These are phyloP conservation scores for Suhomyces chickasaworum DNA, from an alignment of 1,139 yeast species.

Conservation along the genomic window DNA sequence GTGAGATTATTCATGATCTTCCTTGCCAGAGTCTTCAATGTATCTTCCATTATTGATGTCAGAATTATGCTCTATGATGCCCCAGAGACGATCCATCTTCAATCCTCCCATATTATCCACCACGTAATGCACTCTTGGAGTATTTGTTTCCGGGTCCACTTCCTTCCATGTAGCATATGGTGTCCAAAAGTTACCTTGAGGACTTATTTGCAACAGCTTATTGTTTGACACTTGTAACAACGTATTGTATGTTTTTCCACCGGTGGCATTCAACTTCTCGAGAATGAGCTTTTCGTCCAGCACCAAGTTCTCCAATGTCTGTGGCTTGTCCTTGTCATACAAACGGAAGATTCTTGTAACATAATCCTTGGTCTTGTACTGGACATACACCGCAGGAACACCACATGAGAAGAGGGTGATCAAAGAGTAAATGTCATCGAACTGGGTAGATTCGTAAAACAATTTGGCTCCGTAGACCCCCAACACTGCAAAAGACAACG, in stretches of 20 bases:
- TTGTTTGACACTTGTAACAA: conserved; percentile 53
- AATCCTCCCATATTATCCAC: conserved; percentile 78
- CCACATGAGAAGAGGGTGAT: conserved; percentile 41
- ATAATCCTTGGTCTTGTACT: conserved; percentile 63
- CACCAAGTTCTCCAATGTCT: conserved; percentile 62
- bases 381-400: conserved; percentile 52
- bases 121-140: conserved; percentile 52
- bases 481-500: conserved; percentile 55
- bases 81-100: conserved; percentile 84
- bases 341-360: conserved; percentile 73
- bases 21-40: conserved; percentile 19
- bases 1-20: not conserved
- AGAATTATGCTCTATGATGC: conserved; percentile 66
- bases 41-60: conserved; percentile 70
- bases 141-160: conserved; percentile 36
- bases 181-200: conserved; percentile 28
- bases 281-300: conserved; percentile 65
- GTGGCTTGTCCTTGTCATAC: conserved; percentile 63
- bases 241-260: conserved; percentile 66
- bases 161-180: conserved; percentile 68
- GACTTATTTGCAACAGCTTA: conserved; percentile 38
- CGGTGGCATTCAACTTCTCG: conserved; percentile 68
- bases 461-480: conserved; percentile 59
- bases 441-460: conserved; percentile 56
- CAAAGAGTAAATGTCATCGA: conserved; percentile 57